Evolutionary conservation across 257 asterid species (phyloP), one percentile per base, ranked within the genome.

Genomic region (Cinchona pubescens): DNA sequence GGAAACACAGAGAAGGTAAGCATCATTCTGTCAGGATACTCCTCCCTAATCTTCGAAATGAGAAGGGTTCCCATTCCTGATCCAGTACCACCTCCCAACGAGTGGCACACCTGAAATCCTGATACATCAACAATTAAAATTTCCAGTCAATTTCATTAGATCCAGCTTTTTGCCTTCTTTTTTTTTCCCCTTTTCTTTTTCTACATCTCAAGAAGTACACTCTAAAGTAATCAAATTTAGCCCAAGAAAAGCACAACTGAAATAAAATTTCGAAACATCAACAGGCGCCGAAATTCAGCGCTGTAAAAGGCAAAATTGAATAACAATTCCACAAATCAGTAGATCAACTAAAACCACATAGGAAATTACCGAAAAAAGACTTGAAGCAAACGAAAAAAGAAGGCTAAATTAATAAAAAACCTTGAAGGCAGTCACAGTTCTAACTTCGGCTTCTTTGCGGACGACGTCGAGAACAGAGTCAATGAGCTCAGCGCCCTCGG

Each of bases 11-110:
- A 90, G 88, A 90, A 88, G 5, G 92, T 90, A 79, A 90, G 96
- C 96, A 90, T 90, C 94, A 90, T 87, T 21, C 94, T 83, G 78
- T 90, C 96, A 10, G 94, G 94, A 82, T 88, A 90, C 82, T 88
- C 96, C 81, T 88, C 96, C 76, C 96, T 79, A 71, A 90, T 90
- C 80, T 90, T 90, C 25, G 96, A 90, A 67, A 90, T 90, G 6
- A 88, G 86, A 79, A 90, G 94, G 51, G 96, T 88, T 81, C 94
- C 94, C 96, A 90, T 90, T 56, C 96, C 94, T 27, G 96, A 88
- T 67, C 96, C 96, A n/a, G 96, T 90, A 56, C 96, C 94, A 83
- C 96, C 96, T 66, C 94, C 96, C 87, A 88, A 78, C 2, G 94
- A 90, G 77, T 88, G 96, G 82, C 94, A 90, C 13, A 90, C 96